Percentiles rank a stretch among this genome's conserved stretches.
Evolutionary conservation across 2,329 filamentous ascomycete genomes (phyloP).

Genomic region (Colletotrichum chrysophilum): DNA sequence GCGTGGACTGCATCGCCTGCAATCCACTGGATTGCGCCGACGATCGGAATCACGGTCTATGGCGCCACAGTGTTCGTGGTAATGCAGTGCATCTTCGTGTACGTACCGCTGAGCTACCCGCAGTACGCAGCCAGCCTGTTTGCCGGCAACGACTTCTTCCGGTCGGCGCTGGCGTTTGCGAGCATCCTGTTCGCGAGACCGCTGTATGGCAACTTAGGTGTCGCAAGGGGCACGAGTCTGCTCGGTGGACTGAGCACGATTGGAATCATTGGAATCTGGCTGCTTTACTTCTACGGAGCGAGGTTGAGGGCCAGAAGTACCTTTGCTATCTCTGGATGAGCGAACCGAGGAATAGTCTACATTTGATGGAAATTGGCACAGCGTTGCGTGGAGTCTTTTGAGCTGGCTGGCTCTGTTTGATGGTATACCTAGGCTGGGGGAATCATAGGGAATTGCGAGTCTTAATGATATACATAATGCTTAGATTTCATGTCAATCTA

Average conservation of each 20-base stretch:
- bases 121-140: constrained; percentile 64
- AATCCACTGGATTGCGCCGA: constrained; percentile 60
- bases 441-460: background rate
- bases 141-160: constrained; percentile 65
- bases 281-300: constrained; percentile 62
- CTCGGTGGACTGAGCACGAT: constrained; percentile 60
- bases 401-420: background rate
- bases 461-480: background rate
- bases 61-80: constrained; percentile 57
- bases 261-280: constrained; percentile 63
- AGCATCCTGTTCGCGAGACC: constrained; percentile 66
- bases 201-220: constrained; percentile 63
- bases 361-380: background rate
- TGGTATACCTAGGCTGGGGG: background rate
- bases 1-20: constrained; percentile 59
- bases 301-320: constrained; percentile 59
- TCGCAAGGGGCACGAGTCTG: constrained; percentile 61
- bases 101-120: constrained; percentile 61
- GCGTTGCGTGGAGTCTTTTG: background rate
- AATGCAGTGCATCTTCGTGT: constrained; percentile 66
- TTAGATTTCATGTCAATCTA: background rate
- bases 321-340: constrained; percentile 51
- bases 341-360: background rate
- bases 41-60: constrained; percentile 63
- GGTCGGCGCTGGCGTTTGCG: constrained; percentile 62